A percentile compares a stretch with the other conserved stretches of the same genome.
Conservation (phyloP, 371 early-diverging fungal species). For the Mucor plumbeus region DNA sequence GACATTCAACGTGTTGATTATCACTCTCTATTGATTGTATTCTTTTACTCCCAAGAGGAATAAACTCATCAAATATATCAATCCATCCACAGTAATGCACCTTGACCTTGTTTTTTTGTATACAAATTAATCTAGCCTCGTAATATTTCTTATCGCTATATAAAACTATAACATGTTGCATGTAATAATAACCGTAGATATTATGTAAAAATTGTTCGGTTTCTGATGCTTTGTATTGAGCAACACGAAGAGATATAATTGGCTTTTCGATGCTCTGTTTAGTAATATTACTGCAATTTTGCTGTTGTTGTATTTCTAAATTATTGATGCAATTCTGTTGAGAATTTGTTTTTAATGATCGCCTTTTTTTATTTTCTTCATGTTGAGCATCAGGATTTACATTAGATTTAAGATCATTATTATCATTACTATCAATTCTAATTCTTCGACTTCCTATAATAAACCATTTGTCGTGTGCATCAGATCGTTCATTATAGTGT, state of each 20-base stretch:
- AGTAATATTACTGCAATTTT: not conserved
- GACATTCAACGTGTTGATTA: constrained; percentile 40
- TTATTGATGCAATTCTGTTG: not conserved
- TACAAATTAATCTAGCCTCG: constrained; percentile 54
- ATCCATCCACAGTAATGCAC: constrained; percentile 69
- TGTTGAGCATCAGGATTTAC: constrained; percentile 49
- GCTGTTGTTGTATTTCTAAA: not conserved
- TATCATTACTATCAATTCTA: constrained; percentile 11
- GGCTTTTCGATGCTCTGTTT: constrained; percentile 2
- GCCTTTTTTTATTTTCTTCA: constrained; percentile 37
- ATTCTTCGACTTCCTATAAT: constrained; percentile 63
- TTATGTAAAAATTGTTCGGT: constrained; percentile 47
- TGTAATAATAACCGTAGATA: constrained; percentile 61
- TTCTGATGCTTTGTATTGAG: constrained; percentile 24
- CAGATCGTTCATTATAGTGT: constrained; percentile 66
- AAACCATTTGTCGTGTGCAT: constrained; percentile 68
- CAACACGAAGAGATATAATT: constrained; percentile 23
- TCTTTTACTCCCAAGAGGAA: constrained; percentile 60
- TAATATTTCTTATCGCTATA: constrained; percentile 57
- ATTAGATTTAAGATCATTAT: not conserved
- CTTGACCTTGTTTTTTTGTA: constrained; percentile 55
- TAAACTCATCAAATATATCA: constrained; percentile 62
- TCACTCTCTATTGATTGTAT: constrained; percentile 47
- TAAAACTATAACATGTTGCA: constrained; percentile 59
- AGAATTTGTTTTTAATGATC: not conserved